Base-by-base conservation (phyloP, 768 basidiomycete species). In the Mycena belliarum region DNA sequence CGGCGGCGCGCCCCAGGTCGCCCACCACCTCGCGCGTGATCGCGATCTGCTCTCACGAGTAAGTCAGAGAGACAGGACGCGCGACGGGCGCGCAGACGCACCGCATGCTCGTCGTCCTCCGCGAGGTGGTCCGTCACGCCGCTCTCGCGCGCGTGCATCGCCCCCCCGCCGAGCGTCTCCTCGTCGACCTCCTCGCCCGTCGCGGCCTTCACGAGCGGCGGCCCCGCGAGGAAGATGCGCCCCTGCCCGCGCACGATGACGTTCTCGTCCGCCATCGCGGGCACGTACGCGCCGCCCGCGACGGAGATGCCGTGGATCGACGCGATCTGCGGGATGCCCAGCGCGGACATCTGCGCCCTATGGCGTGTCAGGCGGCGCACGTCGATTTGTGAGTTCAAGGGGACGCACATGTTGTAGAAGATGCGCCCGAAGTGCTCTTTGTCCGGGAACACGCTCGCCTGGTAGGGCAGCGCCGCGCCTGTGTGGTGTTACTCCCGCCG, bases 181-280 rank as follows among this genome's bases (percentile, higher is more conserved):
- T 95, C 93, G 63, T 95, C 93, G 5, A 98, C 89, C 21, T 86
- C 86, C 69, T 98, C 95, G 29, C 95, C 95, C 0, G 94, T 95
- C 1, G 95, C 95, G 1, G 95, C 95, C 69, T 93, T 95, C 52
- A 98, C 95, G 12, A 98, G 80, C 10, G 95, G 95, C 12, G 95
- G 95, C 0, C 95, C 95, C 15, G 95, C 95, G 18, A 98, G 81
- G 76, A 97, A 97, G 63, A 98, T 97, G 18, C 83, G 88, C 0
- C 95, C 95, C 74, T 96, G 94, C 58, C 95, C 89, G 57, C 87
- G 85, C 29, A 93, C 91, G 60, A 93, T 95, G 65, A 93, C 82
- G 61, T 93, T 95, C 73, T 95, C 92, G 68, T 98, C 95, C 1
- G 94, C 92, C 92, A 98, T 96, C 3, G 95, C 95, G 25, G 95